Evolutionary conservation across 2,329 filamentous ascomycete species (phyloP).

Genomic region (Colletotrichum spaethianum): DNA sequence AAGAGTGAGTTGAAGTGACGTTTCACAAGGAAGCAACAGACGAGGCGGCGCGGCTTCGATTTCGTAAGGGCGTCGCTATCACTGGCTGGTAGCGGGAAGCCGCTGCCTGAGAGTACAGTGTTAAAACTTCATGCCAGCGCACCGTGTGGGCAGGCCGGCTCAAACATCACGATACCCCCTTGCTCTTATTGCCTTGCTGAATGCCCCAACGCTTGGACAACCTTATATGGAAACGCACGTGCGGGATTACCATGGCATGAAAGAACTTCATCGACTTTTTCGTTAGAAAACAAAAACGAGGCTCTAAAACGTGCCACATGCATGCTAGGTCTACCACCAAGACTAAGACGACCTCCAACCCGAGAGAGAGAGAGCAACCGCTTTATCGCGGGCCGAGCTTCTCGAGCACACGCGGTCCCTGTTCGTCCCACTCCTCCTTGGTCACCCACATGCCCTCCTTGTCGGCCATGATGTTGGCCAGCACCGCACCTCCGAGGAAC

Average conservation of each 20-base stretch:
- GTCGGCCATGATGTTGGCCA: slow-evolving; percentile 99
- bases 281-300: slow-evolving; percentile 37
- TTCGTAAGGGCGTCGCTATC: background rate
- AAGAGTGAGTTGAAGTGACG: slow-evolving; percentile 5
- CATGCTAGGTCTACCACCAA: slow-evolving; percentile 40
- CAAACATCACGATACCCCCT: background rate
- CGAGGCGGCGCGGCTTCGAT: slow-evolving; percentile 6
- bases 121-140: background rate
- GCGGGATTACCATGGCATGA: background rate
- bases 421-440: slow-evolving; percentile 97
- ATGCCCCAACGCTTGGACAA: background rate
- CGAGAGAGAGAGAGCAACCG: background rate
- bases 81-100: background rate
- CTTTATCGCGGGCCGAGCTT: slow-evolving; percentile 90
- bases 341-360: slow-evolving; percentile 21
- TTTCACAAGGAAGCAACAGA: slow-evolving; percentile 13
- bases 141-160: background rate
- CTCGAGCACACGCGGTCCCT: slow-evolving; percentile 86
- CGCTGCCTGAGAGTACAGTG: background rate
- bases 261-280: slow-evolving; percentile 38
- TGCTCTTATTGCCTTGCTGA: slow-evolving; percentile 7
- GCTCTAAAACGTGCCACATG: slow-evolving; percentile 41
- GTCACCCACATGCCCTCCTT: slow-evolving; percentile 99
- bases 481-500: slow-evolving; percentile 95
- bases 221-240: background rate